Evolutionary conservation across 208 protist genomes (phyloP).

Genomic region (Trypanosomatidae sp.): DNA sequence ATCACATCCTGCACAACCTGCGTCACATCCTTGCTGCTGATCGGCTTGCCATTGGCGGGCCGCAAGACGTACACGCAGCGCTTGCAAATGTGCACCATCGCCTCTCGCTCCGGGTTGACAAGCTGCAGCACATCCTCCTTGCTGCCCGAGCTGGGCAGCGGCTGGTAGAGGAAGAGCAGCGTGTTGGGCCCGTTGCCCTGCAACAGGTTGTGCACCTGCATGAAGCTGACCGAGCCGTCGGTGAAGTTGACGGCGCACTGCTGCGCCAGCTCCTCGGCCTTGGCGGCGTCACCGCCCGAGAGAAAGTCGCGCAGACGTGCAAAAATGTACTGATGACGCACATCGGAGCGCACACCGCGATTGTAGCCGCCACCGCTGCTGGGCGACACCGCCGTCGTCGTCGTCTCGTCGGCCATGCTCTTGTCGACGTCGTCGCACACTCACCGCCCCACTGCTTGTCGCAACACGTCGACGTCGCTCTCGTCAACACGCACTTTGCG

Average conservation of each 20-base stretch:
- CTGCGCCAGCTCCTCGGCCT: slow-evolving; percentile 38
- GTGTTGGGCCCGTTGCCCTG: slow-evolving; percentile 58
- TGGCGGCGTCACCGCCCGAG: slow-evolving; percentile 47
- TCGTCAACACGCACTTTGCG: no score
- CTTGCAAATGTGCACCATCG: slow-evolving; percentile 50
- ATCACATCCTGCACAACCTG: slow-evolving; percentile 73
- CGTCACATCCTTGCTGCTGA: slow-evolving; percentile 55
- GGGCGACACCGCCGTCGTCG: background rate
- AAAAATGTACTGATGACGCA: slow-evolving; percentile 81
- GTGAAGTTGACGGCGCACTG: slow-evolving; percentile 66
- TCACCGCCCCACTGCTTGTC: no score
- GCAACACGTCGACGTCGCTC: no score
- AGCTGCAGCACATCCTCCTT: slow-evolving; percentile 53
- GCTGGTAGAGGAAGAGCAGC: slow-evolving; percentile 83
- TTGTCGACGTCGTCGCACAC: background rate
- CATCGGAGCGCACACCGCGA: slow-evolving; percentile 37
- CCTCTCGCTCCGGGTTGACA: slow-evolving; percentile 37
- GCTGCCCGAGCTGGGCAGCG: slow-evolving; percentile 2
- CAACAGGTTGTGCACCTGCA: slow-evolving; percentile 75
- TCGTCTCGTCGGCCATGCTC: background rate
- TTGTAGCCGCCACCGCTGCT: background rate
- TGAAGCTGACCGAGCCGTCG: slow-evolving; percentile 75
- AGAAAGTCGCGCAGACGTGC: slow-evolving; percentile 81
- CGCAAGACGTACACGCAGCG: slow-evolving; percentile 77
- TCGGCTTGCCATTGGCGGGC: slow-evolving; percentile 28